These are phyloP conservation scores for Populus alba DNA, from an alignment of 345 rosid species.

Conservation along the genomic window DNA sequence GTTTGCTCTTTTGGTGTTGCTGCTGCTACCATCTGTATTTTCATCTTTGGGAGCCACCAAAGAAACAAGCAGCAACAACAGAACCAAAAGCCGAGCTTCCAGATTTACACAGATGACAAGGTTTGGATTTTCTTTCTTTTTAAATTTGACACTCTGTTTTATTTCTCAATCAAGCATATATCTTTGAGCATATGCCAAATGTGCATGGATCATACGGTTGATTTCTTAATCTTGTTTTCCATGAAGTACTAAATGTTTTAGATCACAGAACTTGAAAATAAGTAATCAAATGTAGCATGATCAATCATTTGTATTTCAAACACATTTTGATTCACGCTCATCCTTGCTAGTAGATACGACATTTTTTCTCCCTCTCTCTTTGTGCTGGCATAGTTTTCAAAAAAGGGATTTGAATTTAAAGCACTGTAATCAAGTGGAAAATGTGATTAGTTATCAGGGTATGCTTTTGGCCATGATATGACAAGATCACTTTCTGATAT, in stretches of 20 bases:
- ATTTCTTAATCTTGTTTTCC: constrained; percentile 8
- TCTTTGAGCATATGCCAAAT: not conserved
- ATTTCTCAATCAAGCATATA: not conserved
- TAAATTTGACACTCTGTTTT: not conserved
- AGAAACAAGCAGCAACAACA: constrained; percentile 43
- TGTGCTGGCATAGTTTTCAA: too few relatives aligned
- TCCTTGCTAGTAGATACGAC: too few relatives aligned
- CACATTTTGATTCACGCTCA: not conserved
- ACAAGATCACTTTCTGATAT: not conserved
- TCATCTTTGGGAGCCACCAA: constrained; percentile 61
- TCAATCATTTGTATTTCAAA: not conserved
- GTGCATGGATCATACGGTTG: not conserved
- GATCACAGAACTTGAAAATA: not conserved
- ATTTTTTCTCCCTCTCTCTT: not conserved
- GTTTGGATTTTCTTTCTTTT: constrained; percentile 25
- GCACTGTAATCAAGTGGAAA: not conserved
- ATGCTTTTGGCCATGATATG: too few relatives aligned
- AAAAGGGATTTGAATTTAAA: not conserved
- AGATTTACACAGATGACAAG: constrained; percentile 74
- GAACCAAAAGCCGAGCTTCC: constrained; percentile 55
- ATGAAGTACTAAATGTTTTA: not conserved
- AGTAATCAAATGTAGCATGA: not conserved
- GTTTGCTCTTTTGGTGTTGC: constrained; percentile 92
- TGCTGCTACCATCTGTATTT: constrained; percentile 73
- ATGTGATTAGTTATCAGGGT: not conserved